Evolutionary conservation across 768 basidiomycete genomes (phyloP), one percentile per base, ranked within the genome.

Genomic region (Exsudoporus frostii): DNA sequence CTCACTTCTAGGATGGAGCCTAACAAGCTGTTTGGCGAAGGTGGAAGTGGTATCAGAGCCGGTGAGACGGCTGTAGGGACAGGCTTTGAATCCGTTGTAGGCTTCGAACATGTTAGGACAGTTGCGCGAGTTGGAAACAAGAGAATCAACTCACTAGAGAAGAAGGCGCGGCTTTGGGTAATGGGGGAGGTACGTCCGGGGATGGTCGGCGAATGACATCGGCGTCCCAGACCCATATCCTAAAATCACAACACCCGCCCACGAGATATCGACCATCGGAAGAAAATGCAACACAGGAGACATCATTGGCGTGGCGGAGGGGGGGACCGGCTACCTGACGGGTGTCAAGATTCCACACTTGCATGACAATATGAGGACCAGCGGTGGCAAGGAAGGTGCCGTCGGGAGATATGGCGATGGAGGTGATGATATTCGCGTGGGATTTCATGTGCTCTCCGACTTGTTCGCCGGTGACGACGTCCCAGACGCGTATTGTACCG

Each of bases 211-310:
- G 57, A 44, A 67, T 17, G 45, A 67, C 51, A 14, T 45, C 27
- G 27, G 65, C 63, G 20, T 66, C 65, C 65, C 65, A 66, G 9
- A 67, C 11, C 65, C 65, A 67, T 56, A 67, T 58, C 36, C 65
- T 54, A 45, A 66, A 66, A 39, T 66, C 65, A 38, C 65, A 67
- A 22, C 65, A 66, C 6, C 65, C 65, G 29, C 62, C 60, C 13
- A 62, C 56, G 48, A 66, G 63, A 32, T 60, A 62, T 0, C 65
- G 62, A 7, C 69, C 68, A 19, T 71, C 61, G 17, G 45, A 34
- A 24, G 68, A 70, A 40, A 71, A 71, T n/a, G 68, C 64, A 11
- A 69, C 67, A 36, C 66, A 71, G n/a, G 59, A 59, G 25, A 70
- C 67, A 13, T 63, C 64, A 29, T 70, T 63, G 49, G 65, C 57